phyloP scores from a whole-genome alignment of 2,329 filamentous ascomycete genomes.

The Aspergillus piperis region DNA sequence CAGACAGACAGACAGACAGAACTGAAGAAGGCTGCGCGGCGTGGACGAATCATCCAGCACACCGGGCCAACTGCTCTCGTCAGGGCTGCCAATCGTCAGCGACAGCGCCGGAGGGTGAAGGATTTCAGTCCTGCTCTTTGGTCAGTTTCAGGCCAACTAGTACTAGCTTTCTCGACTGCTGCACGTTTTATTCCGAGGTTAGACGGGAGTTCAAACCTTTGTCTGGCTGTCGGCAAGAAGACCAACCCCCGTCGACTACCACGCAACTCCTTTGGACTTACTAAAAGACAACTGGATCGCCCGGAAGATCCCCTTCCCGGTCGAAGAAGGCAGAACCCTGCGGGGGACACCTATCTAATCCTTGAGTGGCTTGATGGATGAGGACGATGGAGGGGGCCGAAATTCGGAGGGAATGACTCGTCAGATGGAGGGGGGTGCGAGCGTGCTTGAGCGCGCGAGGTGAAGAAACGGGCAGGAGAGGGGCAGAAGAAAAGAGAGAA shows the following conservation, averaged over 20 bases:
- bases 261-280: neutral
- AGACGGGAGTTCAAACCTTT: constrained; percentile 7
- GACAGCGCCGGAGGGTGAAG: neutral
- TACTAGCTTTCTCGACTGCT: neutral
- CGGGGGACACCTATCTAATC: neutral
- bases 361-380: neutral
- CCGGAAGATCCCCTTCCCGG: neutral
- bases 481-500: neutral
- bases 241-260: neutral
- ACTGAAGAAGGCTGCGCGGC: neutral
- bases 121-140: neutral
- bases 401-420: neutral
- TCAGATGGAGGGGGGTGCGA: neutral
- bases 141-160: neutral
- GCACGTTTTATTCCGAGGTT: constrained; percentile 4
- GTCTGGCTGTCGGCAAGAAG: neutral
- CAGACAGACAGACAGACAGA: too few species aligned
- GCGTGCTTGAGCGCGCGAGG: neutral
- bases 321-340: neutral
- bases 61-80: neutral
- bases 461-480: neutral
- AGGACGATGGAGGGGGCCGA: neutral
- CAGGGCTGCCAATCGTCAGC: neutral
- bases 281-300: neutral
- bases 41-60: neutral